Conservation (phyloP, 805 yeast species). For the Kodamaea nitidulidarum region DNA sequence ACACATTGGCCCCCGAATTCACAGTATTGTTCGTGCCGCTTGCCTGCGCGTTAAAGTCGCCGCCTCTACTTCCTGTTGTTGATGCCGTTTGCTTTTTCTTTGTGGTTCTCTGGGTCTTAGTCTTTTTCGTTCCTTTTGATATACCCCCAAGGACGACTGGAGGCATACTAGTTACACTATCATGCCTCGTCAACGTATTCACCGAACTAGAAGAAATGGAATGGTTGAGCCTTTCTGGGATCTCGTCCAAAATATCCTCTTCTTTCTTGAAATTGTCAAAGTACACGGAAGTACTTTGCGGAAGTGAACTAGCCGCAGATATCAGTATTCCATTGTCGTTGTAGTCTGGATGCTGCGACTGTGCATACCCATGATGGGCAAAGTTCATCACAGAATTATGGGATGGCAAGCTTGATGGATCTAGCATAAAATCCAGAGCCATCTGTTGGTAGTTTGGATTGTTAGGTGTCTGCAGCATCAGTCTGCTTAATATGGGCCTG, state of each 20-base stretch:
- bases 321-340: constrained; percentile 2
- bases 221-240: constrained; percentile 6
- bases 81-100: constrained; percentile 9
- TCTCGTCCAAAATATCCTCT: constrained; percentile 3
- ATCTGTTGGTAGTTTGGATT: constrained; percentile 7
- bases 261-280: constrained; percentile 3
- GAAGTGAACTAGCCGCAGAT: not conserved
- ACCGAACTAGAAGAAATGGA: constrained; percentile 6
- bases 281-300: not conserved
- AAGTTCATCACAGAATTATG: constrained; percentile 3
- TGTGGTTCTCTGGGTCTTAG: constrained; percentile 4
- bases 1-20: constrained; percentile 13
- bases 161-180: constrained; percentile 4
- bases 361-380: constrained; percentile 1
- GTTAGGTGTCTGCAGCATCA: constrained; percentile 20
- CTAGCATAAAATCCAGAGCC: constrained; percentile 5
- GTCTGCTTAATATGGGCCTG: constrained; percentile 10
- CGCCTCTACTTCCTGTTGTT: not conserved
- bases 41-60: constrained; percentile 2
- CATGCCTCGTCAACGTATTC: constrained; percentile 7
- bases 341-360: not conserved
- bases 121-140: constrained; percentile 4
- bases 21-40: not conserved
- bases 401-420: constrained; percentile 11
- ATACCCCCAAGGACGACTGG: constrained; percentile 2